Base-by-base conservation (phyloP, 257 asterid genomes). In the Fraxinus cuspidata region DNA sequence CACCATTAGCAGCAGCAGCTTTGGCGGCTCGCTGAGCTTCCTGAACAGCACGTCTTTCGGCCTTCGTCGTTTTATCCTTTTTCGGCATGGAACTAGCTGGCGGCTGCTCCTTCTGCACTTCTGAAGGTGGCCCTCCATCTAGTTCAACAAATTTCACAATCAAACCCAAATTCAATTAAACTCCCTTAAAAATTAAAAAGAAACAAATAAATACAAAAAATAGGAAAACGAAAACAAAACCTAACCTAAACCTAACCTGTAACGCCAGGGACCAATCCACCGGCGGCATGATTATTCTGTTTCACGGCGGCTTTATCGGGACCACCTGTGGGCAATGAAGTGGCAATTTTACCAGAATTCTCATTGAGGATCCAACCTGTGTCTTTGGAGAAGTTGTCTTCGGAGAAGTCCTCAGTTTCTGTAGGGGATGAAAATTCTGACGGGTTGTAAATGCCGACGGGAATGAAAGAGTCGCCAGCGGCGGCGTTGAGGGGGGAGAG, bases 21-120 rank as follows among this genome's bases (percentile, higher is more conserved):
- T 95, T 95, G 16, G 95, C 96, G 78, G 99, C 98, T 35, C 98
- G 84, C 78, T 95, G 97, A 27, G 99, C 96, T 80, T 95, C 99
- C 79, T 95, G 98, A 49, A 87, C 79, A 15, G 98, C 99, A 15
- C 99, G 92, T 73, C 98, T 90, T 83, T 93, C 98, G 3, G 98
- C 98, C 77, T 93, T 95, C 0, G 97, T 86, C 2, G 97, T 87
- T 86, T 91, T 91, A 90, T 92, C 94, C 84, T 93, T 95, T 72
- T 83, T 70, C 2, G 92, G 85, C 81, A 88, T 90, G n/a, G 84
- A 89, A 75, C 80, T 85, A 12, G 77, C 78, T 9, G 83, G 71
- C 35, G 37, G 84, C 81, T 90, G 80, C 77, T 90, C 92, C 82
- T 86, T 87, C 81, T 70, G 82, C 60, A 70, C 81, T 76, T 86